Evolutionary conservation across 768 basidiomycete genomes (phyloP).

Genomic region (Leccinum arenicola): DNA sequence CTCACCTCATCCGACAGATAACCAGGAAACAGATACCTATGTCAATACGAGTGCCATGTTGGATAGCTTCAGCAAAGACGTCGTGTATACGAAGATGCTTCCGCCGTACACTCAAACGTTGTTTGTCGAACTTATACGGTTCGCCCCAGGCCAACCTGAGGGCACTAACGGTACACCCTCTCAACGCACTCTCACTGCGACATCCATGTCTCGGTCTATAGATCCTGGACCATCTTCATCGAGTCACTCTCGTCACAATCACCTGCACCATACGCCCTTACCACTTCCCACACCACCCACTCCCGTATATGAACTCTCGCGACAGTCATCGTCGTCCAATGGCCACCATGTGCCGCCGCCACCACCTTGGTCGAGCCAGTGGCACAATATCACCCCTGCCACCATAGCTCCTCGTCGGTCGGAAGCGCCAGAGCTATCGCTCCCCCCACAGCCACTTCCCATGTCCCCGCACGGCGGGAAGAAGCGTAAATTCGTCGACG

Average conservation of each 20-base stretch:
- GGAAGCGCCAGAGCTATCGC: slow-evolving; percentile 25
- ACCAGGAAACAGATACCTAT: slow-evolving; percentile 53
- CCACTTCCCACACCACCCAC: slow-evolving; percentile 34
- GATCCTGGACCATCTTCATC: slow-evolving; percentile 33
- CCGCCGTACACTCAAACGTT: slow-evolving; percentile 64
- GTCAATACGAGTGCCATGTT: slow-evolving; percentile 74
- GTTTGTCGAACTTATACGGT: slow-evolving; percentile 68
- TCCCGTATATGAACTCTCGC: slow-evolving; percentile 32
- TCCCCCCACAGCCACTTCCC: slow-evolving; percentile 10
- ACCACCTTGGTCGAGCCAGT: slow-evolving; percentile 34
- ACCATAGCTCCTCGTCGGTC: slow-evolving; percentile 19
- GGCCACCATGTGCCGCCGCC: slow-evolving; percentile 35
- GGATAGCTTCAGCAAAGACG: slow-evolving; percentile 66
- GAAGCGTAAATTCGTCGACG: slow-evolving; percentile 35
- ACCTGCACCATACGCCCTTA: slow-evolving; percentile 29
- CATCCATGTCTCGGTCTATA: slow-evolving; percentile 20
- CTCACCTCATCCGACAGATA: slow-evolving; percentile 33
- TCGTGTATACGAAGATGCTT: slow-evolving; percentile 65
- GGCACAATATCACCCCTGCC: slow-evolving; percentile 23
- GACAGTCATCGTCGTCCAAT: slow-evolving; percentile 28
- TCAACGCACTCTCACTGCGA: slow-evolving; percentile 14
- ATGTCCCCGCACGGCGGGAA: slow-evolving; percentile 32
- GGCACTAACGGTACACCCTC: slow-evolving; percentile 15
- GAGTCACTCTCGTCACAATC: slow-evolving; percentile 28
- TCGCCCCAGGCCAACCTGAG: slow-evolving; percentile 34